Conservation (phyloP, 148 eudicot species). For the Persicaria tinctoria region DNA sequence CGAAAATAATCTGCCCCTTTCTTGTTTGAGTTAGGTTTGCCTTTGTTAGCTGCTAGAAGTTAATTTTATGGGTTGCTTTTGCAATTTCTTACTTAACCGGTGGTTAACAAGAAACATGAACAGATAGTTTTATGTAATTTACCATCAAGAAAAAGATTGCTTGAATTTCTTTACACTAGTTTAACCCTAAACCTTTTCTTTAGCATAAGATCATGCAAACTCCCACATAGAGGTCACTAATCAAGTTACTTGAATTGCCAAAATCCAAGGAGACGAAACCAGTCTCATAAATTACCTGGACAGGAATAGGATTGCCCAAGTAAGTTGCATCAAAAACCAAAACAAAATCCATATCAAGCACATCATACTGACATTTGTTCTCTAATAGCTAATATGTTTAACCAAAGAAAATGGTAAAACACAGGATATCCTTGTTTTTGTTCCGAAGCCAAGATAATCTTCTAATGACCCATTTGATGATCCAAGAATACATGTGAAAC, state of each 20-base stretch:
- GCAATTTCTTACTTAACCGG: too few species aligned
- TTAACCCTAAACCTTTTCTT: too few species aligned
- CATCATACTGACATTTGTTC: neutral
- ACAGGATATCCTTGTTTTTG: too few species aligned
- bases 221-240: neutral
- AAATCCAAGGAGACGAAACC: neutral
- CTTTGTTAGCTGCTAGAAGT: too few species aligned
- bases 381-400: neutral
- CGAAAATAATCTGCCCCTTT: too few species aligned
- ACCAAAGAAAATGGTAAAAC: neutral
- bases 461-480: neutral
- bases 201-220: neutral
- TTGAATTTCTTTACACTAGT: too few species aligned
- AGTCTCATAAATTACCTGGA: neutral
- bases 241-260: neutral
- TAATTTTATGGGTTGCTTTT: too few species aligned
- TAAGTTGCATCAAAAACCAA: neutral
- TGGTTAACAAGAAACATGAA: too few species aligned
- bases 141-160: too few species aligned
- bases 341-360: neutral
- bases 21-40: too few species aligned
- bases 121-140: too few species aligned
- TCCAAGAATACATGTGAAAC: neutral
- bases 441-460: neutral
- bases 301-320: neutral